Evolutionary conservation across 257 asterid genomes (phyloP), one percentile per base, ranked within the genome.

Genomic region (Solanum arcanum): DNA sequence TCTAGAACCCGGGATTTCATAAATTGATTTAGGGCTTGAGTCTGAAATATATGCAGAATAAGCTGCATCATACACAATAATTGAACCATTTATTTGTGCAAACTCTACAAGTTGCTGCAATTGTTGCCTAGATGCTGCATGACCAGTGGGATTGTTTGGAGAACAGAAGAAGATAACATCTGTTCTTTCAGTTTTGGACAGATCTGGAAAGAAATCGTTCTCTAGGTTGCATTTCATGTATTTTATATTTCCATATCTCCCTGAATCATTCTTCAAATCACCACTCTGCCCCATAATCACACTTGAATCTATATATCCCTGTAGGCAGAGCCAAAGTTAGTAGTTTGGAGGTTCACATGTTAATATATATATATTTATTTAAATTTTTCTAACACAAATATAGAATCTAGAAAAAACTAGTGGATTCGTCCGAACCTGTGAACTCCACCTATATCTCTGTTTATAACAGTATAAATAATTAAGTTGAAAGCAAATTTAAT

Each of bases 101-200:
- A 95, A 92, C 16, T 90, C 86, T 12, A 95, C 98, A 23, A 96
- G 95, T 78, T 87, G 92, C 77, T 91, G 91, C 23, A 96, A 52
- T 77, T 96, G 97, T 25, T 92, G 89, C 88, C 94, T 76, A 1
- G 99, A 78, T 14, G 98, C 96, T 66, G 98, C 97, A 25, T 95
- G 97, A 42, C 99, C 99, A 3, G 97, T 95, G 16, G 99, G 99
- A 86, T 96, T 96, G 86, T 96, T 96, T 3, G 99, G 97, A 81
- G 97, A 93, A 85, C 99, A 96, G 88, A 96, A 94, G 92, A 96
- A 96, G 78, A 96, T 94, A 88, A 95, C 81, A 88, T 96, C 98
- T 4, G 98, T 93, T 87, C 99, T 90, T 13, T 91, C 60, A 18
- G 92, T 87, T 69, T 84, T 90, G 3, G 94, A 78, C 86, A 95